Conservation (phyloP, 352 stramenopile genomes). For the Blastocystis sp. region DNA sequence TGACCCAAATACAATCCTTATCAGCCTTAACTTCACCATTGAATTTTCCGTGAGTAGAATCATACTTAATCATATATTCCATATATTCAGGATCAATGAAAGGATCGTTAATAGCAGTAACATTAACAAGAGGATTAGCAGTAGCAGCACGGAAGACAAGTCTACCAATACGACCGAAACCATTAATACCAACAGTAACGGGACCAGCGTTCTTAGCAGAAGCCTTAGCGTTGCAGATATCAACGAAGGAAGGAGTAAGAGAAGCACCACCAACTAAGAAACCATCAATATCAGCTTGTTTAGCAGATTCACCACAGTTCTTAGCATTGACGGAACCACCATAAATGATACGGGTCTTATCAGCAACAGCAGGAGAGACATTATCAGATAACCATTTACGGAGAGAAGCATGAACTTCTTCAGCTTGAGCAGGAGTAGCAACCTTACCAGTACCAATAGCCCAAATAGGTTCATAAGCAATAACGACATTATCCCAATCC, state of each 20-base stretch:
- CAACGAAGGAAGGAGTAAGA: conserved; percentile 80
- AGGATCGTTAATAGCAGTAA: conserved; percentile 76
- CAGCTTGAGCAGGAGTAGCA: conserved; percentile 84
- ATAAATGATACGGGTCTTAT: conserved; percentile 82
- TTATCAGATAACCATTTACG: conserved; percentile 72
- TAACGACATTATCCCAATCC: conserved; percentile 77
- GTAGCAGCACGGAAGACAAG: conserved; percentile 74
- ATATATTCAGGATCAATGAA: conserved; percentile 88
- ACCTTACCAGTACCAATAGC: conserved; percentile 89
- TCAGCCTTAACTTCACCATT: conserved; percentile 60
- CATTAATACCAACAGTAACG: conserved; percentile 89
- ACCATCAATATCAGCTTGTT: conserved; percentile 86
- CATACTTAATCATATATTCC: conserved; percentile 69
- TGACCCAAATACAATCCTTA: conserved; percentile 63
- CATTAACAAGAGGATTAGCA: conserved; percentile 60
- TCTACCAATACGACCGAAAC: conserved; percentile 90
- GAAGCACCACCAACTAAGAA: conserved; percentile 88
- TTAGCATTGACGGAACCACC: conserved; percentile 72
- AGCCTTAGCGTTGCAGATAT: conserved; percentile 75
- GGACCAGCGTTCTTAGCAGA: conserved; percentile 35
- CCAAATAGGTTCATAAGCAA: conserved; percentile 90
- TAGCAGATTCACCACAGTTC: conserved; percentile 72
- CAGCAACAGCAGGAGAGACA: conserved; percentile 65
- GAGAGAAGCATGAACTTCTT: conserved; percentile 84
- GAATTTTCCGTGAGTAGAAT: conserved; percentile 73